Conservation (phyloP, 1,284 basidiomycete species). For the Irpex rosettiformis region DNA sequence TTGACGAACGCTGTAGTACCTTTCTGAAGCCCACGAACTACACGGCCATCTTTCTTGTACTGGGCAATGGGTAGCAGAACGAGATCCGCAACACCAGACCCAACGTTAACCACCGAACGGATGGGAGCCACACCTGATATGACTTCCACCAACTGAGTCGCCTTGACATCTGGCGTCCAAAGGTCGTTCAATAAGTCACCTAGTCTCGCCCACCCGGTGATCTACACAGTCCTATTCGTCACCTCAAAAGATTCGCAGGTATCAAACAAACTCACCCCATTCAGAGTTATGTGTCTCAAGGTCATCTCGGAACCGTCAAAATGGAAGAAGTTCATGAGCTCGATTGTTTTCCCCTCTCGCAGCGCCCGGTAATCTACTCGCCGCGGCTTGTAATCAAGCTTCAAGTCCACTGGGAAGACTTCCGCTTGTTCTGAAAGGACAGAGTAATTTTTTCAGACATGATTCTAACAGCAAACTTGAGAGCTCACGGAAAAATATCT, state of each 20-base stretch:
- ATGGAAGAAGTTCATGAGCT: slow-evolving; percentile 99
- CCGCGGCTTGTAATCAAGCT: slow-evolving; percentile 98
- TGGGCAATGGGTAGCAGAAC: slow-evolving; percentile 95
- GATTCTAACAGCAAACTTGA: slow-evolving; percentile 2
- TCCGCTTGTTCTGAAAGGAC: slow-evolving; percentile 74
- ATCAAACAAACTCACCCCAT: slow-evolving; percentile 63
- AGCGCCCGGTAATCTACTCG: slow-evolving; percentile 94
- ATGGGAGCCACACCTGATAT: slow-evolving; percentile 97
- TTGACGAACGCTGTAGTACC: slow-evolving; percentile 91
- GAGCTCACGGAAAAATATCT: slow-evolving; percentile 73
- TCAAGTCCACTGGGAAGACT: slow-evolving; percentile 86
- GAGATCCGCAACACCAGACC: slow-evolving; percentile 93
- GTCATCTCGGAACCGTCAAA: slow-evolving; percentile 99
- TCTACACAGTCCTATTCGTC: slow-evolving; percentile 42
- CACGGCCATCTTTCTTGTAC: slow-evolving; percentile 94
- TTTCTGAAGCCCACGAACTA: slow-evolving; percentile 91
- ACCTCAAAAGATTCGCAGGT: background rate
- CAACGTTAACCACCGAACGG: slow-evolving; percentile 93
- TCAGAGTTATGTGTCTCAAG: slow-evolving; percentile 86
- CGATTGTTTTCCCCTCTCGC: slow-evolving; percentile 88
- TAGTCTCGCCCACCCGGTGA: slow-evolving; percentile 86
- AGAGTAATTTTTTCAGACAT: slow-evolving; percentile 1
- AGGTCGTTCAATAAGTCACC: slow-evolving; percentile 93
- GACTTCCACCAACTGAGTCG: slow-evolving; percentile 95
- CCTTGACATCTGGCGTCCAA: slow-evolving; percentile 99